These are phyloP conservation scores for Monosporascus sp. DNA, from an alignment of 2,329 filamentous ascomycete genomes.

Conservation along the genomic window DNA sequence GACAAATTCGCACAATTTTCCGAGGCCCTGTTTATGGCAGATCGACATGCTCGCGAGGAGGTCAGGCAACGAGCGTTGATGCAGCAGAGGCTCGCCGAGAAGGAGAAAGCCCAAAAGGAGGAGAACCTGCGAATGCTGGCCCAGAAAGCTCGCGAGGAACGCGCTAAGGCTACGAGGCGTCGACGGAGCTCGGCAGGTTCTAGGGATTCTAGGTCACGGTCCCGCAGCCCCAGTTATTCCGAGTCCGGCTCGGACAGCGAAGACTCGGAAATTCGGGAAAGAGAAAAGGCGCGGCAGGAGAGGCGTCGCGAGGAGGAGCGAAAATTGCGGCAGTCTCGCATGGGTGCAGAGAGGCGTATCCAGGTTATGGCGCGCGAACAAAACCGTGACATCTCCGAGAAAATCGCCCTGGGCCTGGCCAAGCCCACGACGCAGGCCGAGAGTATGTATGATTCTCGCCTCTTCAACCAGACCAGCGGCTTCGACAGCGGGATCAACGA, in stretches of 20 bases:
- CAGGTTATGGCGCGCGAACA: slow-evolving; percentile 94
- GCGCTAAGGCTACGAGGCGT: slow-evolving; percentile 48
- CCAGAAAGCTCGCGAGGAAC: slow-evolving; percentile 85
- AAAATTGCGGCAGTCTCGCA: slow-evolving; percentile 85
- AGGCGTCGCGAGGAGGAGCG: slow-evolving; percentile 77
- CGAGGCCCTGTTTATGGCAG: slow-evolving; percentile 89
- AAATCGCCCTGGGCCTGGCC: slow-evolving; percentile 87
- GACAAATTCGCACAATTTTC: slow-evolving; percentile 98
- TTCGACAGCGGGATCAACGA: slow-evolving; percentile 94
- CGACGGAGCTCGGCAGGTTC: slow-evolving; percentile 35
- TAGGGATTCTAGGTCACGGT: slow-evolving; percentile 38
- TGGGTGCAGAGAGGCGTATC: slow-evolving; percentile 88
- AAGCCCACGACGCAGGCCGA: slow-evolving; percentile 91
- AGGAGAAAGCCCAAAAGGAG: slow-evolving; percentile 92
- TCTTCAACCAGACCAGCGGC: slow-evolving; percentile 92
- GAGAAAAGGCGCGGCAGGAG: slow-evolving; percentile 73
- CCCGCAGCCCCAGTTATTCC: slow-evolving; percentile 49
- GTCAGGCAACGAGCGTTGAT: slow-evolving; percentile 87
- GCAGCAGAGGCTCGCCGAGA: slow-evolving; percentile 94
- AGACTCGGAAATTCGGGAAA: slow-evolving; percentile 65
- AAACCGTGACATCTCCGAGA: slow-evolving; percentile 94
- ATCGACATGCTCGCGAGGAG: slow-evolving; percentile 91
- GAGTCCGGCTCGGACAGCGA: slow-evolving; percentile 54
- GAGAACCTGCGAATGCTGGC: slow-evolving; percentile 83
- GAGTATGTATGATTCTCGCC: slow-evolving; percentile 91